Percentiles rank a stretch among this genome's conserved stretches.
Evolutionary conservation across 441 rosid species (phyloP).

Genomic region (Pelargonium australe): DNA sequence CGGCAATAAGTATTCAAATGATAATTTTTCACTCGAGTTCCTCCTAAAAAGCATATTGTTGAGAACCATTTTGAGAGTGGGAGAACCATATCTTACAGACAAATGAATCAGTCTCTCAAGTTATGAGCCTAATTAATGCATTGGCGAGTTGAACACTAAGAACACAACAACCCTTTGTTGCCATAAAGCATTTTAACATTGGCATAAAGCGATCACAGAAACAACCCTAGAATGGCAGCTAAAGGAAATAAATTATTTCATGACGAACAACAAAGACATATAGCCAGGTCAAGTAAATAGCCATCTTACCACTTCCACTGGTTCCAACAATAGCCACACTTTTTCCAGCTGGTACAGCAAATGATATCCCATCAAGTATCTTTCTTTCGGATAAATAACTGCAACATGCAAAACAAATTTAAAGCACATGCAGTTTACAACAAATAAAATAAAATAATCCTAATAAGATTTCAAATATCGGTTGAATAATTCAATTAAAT

Average conservation of each 20-base stretch:
- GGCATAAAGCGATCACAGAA: not conserved
- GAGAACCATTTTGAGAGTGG: not conserved
- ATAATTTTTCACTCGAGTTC: not conserved
- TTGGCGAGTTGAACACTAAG: not conserved
- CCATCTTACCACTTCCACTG: conserved; percentile 79
- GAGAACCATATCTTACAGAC: not conserved
- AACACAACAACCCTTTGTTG: not conserved
- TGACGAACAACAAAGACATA: conserved; percentile 5
- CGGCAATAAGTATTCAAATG: not conserved
- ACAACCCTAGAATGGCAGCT: not conserved
- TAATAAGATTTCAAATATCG: not conserved
- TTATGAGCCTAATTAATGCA: not conserved
- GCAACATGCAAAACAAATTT: conserved; percentile 23
- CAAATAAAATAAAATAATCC: conserved; percentile 14
- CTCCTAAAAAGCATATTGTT: not conserved
- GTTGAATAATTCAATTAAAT: not conserved
- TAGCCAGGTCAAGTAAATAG: conserved; percentile 9
- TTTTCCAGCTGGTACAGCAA: conserved; percentile 80
- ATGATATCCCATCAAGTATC: conserved; percentile 83
- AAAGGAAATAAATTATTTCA: not conserved
- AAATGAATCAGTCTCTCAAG: not conserved
- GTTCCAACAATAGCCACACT: conserved; percentile 95
- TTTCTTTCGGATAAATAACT: conserved; percentile 76
- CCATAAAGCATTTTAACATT: not conserved
- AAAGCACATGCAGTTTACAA: conserved; percentile 20